Conservation (phyloP, 106 monocot genomes). For the Iris macrosiphon region DNA sequence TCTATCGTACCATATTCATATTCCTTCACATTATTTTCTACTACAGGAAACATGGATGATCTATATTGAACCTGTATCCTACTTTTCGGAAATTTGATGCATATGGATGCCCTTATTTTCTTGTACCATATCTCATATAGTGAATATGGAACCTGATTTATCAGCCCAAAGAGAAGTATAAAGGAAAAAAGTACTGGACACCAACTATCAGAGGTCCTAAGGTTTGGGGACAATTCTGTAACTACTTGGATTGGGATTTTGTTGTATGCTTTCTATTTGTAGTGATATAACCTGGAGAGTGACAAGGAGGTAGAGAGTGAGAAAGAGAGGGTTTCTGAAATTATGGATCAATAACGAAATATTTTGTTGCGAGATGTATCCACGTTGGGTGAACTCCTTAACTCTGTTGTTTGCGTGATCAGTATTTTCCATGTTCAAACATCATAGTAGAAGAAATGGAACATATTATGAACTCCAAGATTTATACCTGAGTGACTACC, state of each 20-base stretch:
- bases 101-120: too few relatives aligned
- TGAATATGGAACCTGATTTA: background rate
- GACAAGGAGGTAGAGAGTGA: background rate
- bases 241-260: background rate
- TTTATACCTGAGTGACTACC: conserved; percentile 23
- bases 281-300: background rate
- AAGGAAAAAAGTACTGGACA: background rate
- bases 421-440: background rate
- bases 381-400: background rate
- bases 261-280: background rate
- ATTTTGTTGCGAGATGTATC: too few relatives aligned
- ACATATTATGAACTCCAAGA: background rate
- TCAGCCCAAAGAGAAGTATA: background rate
- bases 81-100: background rate
- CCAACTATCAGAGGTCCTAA: background rate
- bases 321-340: too few relatives aligned
- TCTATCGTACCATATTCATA: too few relatives aligned
- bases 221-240: background rate
- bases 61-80: background rate
- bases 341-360: background rate
- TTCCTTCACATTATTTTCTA: too few relatives aligned
- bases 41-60: too few relatives aligned
- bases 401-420: background rate
- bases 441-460: background rate
- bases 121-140: too few relatives aligned